A percentile compares a stretch with the other conserved stretches of the same genome.
Evolutionary conservation across 2,329 filamentous ascomycete genomes (phyloP).

Genomic region (Venturia pyrina): DNA sequence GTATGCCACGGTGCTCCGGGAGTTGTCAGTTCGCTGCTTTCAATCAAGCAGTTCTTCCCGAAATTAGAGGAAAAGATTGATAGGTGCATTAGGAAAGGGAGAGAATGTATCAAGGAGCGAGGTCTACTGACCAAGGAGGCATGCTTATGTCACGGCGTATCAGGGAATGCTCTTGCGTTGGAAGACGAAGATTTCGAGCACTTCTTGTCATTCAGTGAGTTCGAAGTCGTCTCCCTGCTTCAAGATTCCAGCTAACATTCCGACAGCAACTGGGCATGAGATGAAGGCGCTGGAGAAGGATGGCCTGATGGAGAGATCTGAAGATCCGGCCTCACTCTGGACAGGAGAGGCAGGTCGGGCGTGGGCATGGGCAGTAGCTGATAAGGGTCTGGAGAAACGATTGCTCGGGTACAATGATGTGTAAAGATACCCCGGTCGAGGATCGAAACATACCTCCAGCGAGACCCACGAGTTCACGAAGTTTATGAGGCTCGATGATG

Average conservation of each 20-base stretch:
- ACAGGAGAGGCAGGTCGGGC: constrained; percentile 39
- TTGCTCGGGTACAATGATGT: constrained; percentile 42
- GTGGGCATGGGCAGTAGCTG: constrained; percentile 38
- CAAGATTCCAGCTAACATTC: neutral
- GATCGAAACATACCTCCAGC: neutral
- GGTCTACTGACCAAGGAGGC: constrained; percentile 55
- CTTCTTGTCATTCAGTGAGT: constrained; percentile 42
- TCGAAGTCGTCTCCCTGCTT: neutral
- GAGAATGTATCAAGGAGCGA: constrained; percentile 44
- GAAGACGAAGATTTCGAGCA: constrained; percentile 42
- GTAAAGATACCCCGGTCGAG: constrained; percentile 17
- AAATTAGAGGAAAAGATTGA: constrained; percentile 44
- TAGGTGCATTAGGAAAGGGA: constrained; percentile 40
- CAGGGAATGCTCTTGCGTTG: constrained; percentile 52
- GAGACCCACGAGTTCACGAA: neutral
- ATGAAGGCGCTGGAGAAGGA: constrained; percentile 44
- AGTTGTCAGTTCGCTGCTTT: constrained; percentile 47
- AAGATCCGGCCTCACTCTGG: constrained; percentile 40
- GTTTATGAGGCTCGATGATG: constrained; percentile 3
- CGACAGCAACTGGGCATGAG: constrained; percentile 39
- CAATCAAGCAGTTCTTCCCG: constrained; percentile 47
- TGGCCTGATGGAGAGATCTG: constrained; percentile 41
- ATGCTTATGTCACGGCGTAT: constrained; percentile 55
- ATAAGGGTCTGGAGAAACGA: constrained; percentile 35
- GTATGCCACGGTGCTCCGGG: constrained; percentile 61